Conservation (phyloP, 2,329 filamentous ascomycete species). For the Fusarium circinatum region DNA sequence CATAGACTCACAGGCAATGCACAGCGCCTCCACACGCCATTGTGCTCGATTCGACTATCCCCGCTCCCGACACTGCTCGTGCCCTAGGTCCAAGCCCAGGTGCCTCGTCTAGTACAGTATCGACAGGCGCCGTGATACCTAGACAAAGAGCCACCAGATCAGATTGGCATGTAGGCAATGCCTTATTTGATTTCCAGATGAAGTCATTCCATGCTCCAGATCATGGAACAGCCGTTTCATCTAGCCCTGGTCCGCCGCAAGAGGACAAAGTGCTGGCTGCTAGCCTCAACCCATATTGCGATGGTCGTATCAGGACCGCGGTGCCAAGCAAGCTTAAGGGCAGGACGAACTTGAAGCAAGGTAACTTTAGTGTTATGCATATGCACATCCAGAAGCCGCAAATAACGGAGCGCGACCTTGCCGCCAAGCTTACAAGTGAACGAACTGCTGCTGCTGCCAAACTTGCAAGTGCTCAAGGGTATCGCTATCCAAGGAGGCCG, state of each 20-base stretch:
- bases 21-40: conserved; percentile 25
- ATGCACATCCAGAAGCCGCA: conserved; percentile 63
- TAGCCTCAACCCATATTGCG: conserved; percentile 39
- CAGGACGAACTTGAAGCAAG: conserved; percentile 64
- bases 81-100: not conserved
- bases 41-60: conserved; percentile 9
- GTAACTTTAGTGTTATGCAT: conserved; percentile 72
- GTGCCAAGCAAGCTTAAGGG: conserved; percentile 71
- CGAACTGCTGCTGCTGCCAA: conserved; percentile 68
- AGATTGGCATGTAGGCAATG: conserved; percentile 12
- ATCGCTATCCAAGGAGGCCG: conserved; percentile 61
- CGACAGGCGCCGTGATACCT: conserved; percentile 3
- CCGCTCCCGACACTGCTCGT: not conserved
- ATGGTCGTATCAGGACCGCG: conserved; percentile 60
- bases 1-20: conserved; percentile 23
- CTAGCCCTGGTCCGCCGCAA: not conserved
- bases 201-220: not conserved
- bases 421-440: conserved; percentile 70
- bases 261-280: not conserved
- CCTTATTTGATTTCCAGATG: conserved; percentile 20
- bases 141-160: not conserved
- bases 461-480: conserved; percentile 64
- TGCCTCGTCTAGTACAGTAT: conserved; percentile 5
- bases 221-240: not conserved
- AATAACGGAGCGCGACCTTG: conserved; percentile 60